Evolutionary conservation across 1,284 basidiomycete genomes (phyloP).

Genomic region (Apiotrichum domesticum): DNA sequence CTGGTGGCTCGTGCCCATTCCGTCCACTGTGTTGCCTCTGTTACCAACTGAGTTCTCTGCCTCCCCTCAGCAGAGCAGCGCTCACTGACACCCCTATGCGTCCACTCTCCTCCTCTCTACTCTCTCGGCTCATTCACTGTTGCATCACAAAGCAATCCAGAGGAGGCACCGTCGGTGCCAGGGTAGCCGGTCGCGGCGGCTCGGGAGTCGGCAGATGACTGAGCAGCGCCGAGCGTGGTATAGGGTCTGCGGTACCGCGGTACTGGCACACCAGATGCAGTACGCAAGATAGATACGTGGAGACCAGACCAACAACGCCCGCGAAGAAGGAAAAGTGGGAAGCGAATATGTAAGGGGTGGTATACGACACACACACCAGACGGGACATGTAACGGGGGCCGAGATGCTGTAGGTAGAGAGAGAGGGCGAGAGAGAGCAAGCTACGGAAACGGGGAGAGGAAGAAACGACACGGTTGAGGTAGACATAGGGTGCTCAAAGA

Average conservation of each 20-base stretch:
- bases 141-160: slow-evolving; percentile 15
- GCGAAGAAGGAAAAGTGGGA: slow-evolving; percentile 3
- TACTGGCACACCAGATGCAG: too few relatives aligned
- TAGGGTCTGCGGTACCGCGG: too few relatives aligned
- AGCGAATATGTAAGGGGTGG: slow-evolving; percentile 15
- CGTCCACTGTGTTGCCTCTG: too few relatives aligned
- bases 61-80: too few relatives aligned
- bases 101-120: neutral
- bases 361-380: slow-evolving; percentile 16
- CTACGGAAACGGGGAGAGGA: neutral
- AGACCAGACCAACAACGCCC: neutral
- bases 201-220: too few relatives aligned
- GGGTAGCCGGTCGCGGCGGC: slow-evolving; percentile 1
- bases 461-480: neutral
- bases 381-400: slow-evolving; percentile 9
- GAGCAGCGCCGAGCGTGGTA: too few relatives aligned
- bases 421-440: neutral
- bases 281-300: too few relatives aligned
- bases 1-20: too few relatives aligned
- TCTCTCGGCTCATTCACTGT: slow-evolving; percentile 1
- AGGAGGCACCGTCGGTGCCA: slow-evolving; percentile 2
- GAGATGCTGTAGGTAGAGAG: slow-evolving; percentile 5
- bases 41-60: too few relatives aligned
- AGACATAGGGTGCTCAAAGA: slow-evolving; percentile 50
- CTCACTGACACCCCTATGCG: too few relatives aligned